Base-by-base conservation (phyloP, 805 yeast species). In the Candida easanensis region DNA sequence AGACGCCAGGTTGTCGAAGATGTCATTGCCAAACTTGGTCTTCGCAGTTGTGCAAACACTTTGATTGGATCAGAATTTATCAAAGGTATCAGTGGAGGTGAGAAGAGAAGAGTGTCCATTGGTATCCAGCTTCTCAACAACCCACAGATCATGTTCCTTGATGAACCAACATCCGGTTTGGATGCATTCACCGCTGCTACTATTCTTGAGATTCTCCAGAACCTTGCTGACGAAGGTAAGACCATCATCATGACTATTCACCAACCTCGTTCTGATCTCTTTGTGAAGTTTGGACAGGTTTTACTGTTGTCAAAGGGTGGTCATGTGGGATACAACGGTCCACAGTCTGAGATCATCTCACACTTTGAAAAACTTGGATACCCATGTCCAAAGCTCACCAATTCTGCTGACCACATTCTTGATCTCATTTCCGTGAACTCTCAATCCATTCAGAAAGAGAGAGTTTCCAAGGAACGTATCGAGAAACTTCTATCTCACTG, bases 131-230 rank as follows among this genome's bases (percentile, higher is more conserved):
- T 88, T 25, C 65, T 88, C 31, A 80, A 81, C 44, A 79, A 80
- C 41, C 95, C 96, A 0, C 80, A 81, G 43, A 72, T 88, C 22
- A 58, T 88, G 33, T 71, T 88, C 38, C 64, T 88, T 18, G 97
- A 88, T 61, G 96, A 88, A 58, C 96, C 96, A 1, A 88, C 96
- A 0, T 85, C 95, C 3, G 97, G 97, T 0, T 69, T 88, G 19
- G 96, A 88, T 59, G 77, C 90, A 19, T 79, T 85, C 45, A 87
- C 95, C 0, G 86, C 96, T 0, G 73, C 79, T 0, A 76, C 88
- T 1, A 84, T 88, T 20, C 58, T 88, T 31, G 72, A 73, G 39
- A 78, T 88, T 30, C 66, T 88, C 35, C 70, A 77, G 38, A 64
- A 67, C 4, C 62, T 88, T 30, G 79, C 89, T 1, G 54, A 65